phyloP scores from a whole-genome alignment of 306 rosid species.

The Dalbergia cochinchinensis region DNA sequence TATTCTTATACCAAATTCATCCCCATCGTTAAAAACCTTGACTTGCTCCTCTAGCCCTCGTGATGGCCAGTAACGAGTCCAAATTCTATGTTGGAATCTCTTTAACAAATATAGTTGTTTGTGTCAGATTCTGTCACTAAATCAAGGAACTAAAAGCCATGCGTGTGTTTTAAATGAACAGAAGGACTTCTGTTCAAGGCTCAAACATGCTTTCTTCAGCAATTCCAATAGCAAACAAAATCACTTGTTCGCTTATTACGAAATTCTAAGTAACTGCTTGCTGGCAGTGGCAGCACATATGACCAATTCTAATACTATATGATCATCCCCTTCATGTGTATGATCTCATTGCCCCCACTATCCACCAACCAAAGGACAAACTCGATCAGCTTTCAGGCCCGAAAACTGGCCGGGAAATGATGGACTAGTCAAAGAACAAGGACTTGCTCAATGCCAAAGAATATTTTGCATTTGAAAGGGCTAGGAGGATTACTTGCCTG shows the following conservation, averaged over 20 bases:
- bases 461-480: constrained; percentile 11
- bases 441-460: constrained; percentile 14
- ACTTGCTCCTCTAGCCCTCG: constrained; percentile 7
- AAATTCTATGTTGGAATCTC: constrained; percentile 23
- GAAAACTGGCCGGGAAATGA: constrained; percentile 44
- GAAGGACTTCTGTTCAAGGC: constrained; percentile 41
- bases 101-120: constrained; percentile 49
- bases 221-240: constrained; percentile 32
- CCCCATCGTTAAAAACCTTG: not conserved
- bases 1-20: too few species aligned
- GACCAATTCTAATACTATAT: constrained; percentile 9
- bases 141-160: constrained; percentile 50
- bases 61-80: constrained; percentile 19
- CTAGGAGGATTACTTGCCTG: constrained; percentile 46
- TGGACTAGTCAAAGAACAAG: constrained; percentile 48
- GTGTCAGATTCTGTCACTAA: constrained; percentile 57
- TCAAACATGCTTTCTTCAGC: constrained; percentile 39
- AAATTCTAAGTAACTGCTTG: constrained; percentile 38
- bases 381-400: constrained; percentile 40
- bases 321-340: not conserved
- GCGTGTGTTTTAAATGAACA: constrained; percentile 46
- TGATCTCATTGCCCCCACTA: constrained; percentile 30
- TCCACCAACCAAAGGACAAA: constrained; percentile 42
- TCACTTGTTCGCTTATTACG: not conserved
- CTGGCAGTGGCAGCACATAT: constrained; percentile 35